Base-by-base conservation (phyloP, 495 filamentous ascomycete species). In the Penicillium egyptiacum region DNA sequence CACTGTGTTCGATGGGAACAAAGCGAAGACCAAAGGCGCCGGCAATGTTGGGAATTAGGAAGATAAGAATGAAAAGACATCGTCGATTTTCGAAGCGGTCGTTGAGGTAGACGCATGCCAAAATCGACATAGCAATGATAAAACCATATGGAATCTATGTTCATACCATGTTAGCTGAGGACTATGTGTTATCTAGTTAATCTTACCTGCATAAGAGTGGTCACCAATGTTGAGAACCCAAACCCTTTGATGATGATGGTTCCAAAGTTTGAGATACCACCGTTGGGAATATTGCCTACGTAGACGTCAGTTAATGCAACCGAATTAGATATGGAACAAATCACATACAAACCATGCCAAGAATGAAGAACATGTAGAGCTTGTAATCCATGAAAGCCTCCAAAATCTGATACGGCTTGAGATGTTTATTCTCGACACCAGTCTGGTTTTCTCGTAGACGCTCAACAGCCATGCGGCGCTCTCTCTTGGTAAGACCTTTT, bases 191-290 rank as follows among this genome's bases (percentile, higher is more conserved):
- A 11, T 7, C 12, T 14, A 25, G n/a, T 19, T 31, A 57, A 46
- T 57, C 60, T 20, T 57, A 76, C 70, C 62, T 79, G 76, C 71
- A 81, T 75, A 0, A 79, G 62, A 3, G 71, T 80, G 9, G 75
- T 79, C 4, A 75, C 73, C 7, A 81, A 69, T 0, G 81, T 82
- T 1, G 75, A 78, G 59, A 82, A 87, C 2, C 85, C 83, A 50
- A 86, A 84, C 0, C 84, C 82, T 57, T 86, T 66, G 56, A 87
- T 85, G 46, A 87, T 82, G 17, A 86, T 70, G 0, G 81, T 83
- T 19, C 81, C 81, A 50, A 87, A 87, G 43, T 85, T 86, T 5
- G 75, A 79, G 40, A 88, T 81, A 2, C 76, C 76, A 3, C 76
- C 76, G 37, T 79, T 79, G 28, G 75, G 75, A 19, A 79, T 55